These are phyloP conservation scores for Malassezia yamatoensis DNA, from an alignment of 1,284 basidiomycete genomes.

Conservation along the genomic window DNA sequence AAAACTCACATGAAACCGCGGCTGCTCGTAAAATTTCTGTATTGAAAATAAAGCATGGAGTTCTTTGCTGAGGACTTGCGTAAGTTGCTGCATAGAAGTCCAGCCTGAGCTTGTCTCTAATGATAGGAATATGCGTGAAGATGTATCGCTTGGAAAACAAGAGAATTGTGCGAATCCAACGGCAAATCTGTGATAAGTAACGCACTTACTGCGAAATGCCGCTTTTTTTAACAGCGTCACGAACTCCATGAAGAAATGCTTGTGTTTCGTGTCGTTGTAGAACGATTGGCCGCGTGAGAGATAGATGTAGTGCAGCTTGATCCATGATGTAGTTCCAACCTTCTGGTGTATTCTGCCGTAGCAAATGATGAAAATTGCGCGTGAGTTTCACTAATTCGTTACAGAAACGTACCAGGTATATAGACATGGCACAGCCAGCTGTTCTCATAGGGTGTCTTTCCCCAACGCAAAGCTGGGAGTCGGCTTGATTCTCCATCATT, in stretches of 20 bases:
- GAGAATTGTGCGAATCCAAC: slow-evolving; percentile 9
- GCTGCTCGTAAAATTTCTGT: slow-evolving; percentile 1
- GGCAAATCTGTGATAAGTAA: neutral
- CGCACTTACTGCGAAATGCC: neutral
- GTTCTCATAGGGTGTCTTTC: neutral
- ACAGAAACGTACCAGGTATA: slow-evolving; percentile 2
- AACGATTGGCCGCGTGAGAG: slow-evolving; percentile 12
- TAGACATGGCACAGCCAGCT: slow-evolving; percentile 15
- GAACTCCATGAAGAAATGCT: neutral
- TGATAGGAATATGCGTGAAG: slow-evolving; percentile 6
- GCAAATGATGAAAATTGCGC: neutral
- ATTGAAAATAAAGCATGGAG: neutral
- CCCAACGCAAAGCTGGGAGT: too few species aligned
- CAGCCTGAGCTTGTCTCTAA: slow-evolving; percentile 9
- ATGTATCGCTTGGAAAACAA: slow-evolving; percentile 13
- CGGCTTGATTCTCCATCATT: too few species aligned
- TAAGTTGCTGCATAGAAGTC: slow-evolving; percentile 4
- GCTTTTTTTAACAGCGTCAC: neutral
- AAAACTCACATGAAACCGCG: slow-evolving; percentile 12
- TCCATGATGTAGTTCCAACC: neutral
- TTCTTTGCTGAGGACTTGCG: neutral
- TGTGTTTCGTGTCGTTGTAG: slow-evolving; percentile 4
- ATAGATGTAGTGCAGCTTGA: slow-evolving; percentile 7
- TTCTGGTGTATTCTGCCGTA: neutral
- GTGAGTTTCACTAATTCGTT: neutral